Evolutionary conservation across 805 yeast genomes (phyloP).

Genomic region (Saccharomyces kudriavzevii): DNA sequence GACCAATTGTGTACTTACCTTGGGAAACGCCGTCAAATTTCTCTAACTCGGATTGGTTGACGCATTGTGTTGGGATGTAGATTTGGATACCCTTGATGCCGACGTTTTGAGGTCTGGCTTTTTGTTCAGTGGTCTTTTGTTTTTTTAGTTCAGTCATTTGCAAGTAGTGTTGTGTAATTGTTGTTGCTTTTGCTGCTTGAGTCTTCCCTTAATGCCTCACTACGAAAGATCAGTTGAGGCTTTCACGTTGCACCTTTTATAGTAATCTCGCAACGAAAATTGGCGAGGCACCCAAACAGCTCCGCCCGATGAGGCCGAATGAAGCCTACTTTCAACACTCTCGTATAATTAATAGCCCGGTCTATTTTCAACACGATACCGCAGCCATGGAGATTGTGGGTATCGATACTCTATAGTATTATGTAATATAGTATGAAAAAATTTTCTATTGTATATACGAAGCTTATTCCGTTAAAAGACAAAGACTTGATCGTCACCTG

Average conservation of each 20-base stretch:
- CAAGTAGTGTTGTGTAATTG: background rate
- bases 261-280: background rate
- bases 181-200: background rate
- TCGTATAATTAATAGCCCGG: background rate
- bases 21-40: slow-evolving; percentile 73
- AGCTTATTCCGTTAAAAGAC: slow-evolving; percentile 34
- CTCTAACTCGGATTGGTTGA: slow-evolving; percentile 84
- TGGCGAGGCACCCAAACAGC: background rate
- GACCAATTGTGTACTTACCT: slow-evolving; percentile 96
- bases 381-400: background rate
- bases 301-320: background rate
- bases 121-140: slow-evolving; percentile 22
- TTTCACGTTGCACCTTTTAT: background rate
- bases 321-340: background rate
- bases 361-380: background rate
- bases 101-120: slow-evolving; percentile 60
- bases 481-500: slow-evolving; percentile 49
- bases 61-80: slow-evolving; percentile 78
- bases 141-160: slow-evolving; percentile 25
- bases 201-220: background rate
- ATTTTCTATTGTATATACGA: background rate
- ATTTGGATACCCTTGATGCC: slow-evolving; percentile 96
- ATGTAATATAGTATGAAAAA: background rate
- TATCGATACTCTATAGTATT: background rate
- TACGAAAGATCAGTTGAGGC: background rate